Evolutionary conservation across 805 yeast species (phyloP).

Genomic region (Spencermartinsiella europaea): DNA sequence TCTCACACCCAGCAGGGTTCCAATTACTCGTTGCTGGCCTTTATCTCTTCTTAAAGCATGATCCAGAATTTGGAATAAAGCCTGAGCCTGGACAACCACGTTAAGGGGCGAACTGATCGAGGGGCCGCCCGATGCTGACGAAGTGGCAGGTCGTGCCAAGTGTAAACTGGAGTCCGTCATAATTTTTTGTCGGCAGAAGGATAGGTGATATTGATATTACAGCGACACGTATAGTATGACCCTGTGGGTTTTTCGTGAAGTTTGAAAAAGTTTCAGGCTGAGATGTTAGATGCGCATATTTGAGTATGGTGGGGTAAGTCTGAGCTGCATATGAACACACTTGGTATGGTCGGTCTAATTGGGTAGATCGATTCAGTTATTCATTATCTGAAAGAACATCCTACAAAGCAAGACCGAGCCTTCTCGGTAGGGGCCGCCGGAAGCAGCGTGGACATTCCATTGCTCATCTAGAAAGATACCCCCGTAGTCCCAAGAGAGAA

Average conservation of each 20-base stretch:
- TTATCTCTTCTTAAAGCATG: slow-evolving; percentile 55
- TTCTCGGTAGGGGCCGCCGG: too few species aligned
- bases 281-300: neutral
- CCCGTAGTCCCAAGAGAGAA: too few species aligned
- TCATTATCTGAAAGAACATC: too few species aligned
- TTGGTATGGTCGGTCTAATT: too few species aligned
- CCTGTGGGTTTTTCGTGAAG: neutral
- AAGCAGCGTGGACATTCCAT: too few species aligned
- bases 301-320: neutral
- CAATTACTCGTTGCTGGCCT: slow-evolving; percentile 60
- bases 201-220: too few species aligned
- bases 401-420: too few species aligned
- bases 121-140: slow-evolving; percentile 17
- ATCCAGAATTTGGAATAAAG: slow-evolving; percentile 71
- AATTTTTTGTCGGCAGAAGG: neutral
- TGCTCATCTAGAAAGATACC: too few species aligned
- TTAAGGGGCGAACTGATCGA: slow-evolving; percentile 22
- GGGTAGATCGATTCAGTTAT: too few species aligned
- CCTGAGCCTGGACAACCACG: slow-evolving; percentile 37
- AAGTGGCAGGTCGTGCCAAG: slow-evolving; percentile 20
- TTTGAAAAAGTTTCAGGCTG: neutral
- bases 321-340: too few species aligned
- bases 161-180: slow-evolving; percentile 23
- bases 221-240: neutral
- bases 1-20: slow-evolving; percentile 74